Evolutionary conservation across 306 rosid species (phyloP).

Genomic region (Hylodesmum podocarpum): DNA sequence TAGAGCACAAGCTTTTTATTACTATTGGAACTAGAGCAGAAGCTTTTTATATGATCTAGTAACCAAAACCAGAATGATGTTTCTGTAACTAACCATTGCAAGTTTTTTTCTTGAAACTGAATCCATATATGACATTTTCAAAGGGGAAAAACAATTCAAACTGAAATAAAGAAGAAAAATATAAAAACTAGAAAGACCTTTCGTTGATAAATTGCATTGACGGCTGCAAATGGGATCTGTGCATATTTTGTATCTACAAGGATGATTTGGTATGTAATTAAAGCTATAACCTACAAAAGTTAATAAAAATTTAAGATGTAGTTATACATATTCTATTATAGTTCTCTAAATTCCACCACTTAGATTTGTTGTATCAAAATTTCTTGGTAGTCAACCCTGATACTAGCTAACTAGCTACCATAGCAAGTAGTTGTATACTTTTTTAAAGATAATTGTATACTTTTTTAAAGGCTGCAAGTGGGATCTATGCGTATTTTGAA

Average conservation of each 20-base stretch:
- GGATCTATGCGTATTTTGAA: slow-evolving; percentile 85
- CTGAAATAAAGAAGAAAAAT: background rate
- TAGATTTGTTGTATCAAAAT: too few relatives aligned
- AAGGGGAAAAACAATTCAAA: background rate
- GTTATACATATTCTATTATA: background rate
- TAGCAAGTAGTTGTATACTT: too few relatives aligned
- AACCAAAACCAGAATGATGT: background rate
- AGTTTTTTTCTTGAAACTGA: slow-evolving; percentile 18
- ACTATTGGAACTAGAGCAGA: background rate
- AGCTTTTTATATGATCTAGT: background rate
- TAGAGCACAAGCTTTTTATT: slow-evolving; percentile 10
- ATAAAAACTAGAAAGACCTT: slow-evolving; percentile 51
- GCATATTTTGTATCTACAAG: slow-evolving; percentile 88
- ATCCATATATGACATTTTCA: background rate
- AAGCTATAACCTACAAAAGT: slow-evolving; percentile 67
- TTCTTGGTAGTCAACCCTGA: too few relatives aligned
- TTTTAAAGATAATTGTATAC: too few relatives aligned
- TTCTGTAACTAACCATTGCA: background rate
- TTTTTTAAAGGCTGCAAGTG: too few relatives aligned
- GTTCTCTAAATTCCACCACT: background rate
- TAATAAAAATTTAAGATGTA: background rate
- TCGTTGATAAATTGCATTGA: slow-evolving; percentile 55
- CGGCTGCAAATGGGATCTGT: slow-evolving; percentile 93
- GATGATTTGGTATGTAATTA: slow-evolving; percentile 81
- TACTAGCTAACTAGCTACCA: too few relatives aligned